These are phyloP conservation scores for Ceratobasidium sp. DNA, from an alignment of 1,284 basidiomycete genomes.

Conservation along the genomic window DNA sequence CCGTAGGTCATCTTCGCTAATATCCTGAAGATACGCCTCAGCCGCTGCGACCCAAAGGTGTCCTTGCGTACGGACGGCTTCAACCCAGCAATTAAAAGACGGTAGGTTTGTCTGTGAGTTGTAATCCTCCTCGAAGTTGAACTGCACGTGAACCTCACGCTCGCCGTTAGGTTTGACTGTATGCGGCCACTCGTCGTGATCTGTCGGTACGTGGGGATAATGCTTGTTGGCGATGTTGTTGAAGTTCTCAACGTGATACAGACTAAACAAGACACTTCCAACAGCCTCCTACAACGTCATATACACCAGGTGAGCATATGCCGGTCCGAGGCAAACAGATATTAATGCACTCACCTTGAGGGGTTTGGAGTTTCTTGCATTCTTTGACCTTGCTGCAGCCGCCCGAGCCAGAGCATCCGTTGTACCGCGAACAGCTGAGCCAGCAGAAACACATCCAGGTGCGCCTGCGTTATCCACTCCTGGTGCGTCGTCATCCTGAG, in stretches of 20 bases:
- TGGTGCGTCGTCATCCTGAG: too few species aligned
- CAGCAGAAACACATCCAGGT: background rate
- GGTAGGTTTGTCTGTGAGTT: background rate
- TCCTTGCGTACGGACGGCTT: background rate
- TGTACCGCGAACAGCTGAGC: too few species aligned
- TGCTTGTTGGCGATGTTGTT: constrained; percentile 5
- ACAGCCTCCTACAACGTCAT: background rate
- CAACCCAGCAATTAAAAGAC: background rate
- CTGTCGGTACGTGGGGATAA: constrained; percentile 6
- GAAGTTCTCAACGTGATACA: constrained; percentile 1
- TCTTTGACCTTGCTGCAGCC: too few species aligned
- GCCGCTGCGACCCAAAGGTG: background rate
- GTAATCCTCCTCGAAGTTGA: background rate
- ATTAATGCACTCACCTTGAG: background rate
- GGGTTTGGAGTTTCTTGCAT: too few species aligned
- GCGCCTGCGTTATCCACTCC: background rate
- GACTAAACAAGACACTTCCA: background rate
- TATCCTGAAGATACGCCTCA: background rate
- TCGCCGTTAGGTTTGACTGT: background rate
- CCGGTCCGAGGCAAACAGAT: too few species aligned
- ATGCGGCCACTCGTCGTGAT: constrained; percentile 21
- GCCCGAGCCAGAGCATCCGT: too few species aligned
- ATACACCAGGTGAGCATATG: background rate
- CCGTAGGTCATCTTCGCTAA: background rate
- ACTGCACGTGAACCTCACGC: background rate